A percentile compares a stretch with the other conserved stretches of the same genome.
Conservation (phyloP, 2,329 filamentous ascomycete species). For the Fusarium haematococcum region DNA sequence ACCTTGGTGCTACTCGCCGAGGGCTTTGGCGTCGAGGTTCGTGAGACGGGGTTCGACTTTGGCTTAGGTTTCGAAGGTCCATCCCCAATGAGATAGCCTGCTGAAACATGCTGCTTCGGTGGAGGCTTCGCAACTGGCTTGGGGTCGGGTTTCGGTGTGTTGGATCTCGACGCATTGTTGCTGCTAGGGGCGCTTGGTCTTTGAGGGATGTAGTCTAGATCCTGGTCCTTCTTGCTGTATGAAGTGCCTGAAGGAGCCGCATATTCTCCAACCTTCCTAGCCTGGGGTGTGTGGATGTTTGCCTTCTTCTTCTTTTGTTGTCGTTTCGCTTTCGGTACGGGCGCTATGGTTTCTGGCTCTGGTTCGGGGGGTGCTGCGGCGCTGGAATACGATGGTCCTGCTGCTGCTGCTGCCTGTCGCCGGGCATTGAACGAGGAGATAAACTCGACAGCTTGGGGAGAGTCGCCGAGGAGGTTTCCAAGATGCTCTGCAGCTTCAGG, state of each 20-base stretch:
- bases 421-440: constrained; percentile 84
- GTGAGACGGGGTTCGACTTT: constrained; percentile 63
- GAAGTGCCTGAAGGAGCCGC: constrained; percentile 74
- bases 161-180: constrained; percentile 51
- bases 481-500: constrained; percentile 85
- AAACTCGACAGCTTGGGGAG: constrained; percentile 80
- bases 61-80: constrained; percentile 67
- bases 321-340: constrained; percentile 62
- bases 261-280: constrained; percentile 70
- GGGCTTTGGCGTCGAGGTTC: constrained; percentile 67
- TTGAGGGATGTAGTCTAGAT: constrained; percentile 78
- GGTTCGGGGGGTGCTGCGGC: constrained; percentile 33
- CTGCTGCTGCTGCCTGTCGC: constrained; percentile 55
- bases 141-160: constrained; percentile 49
- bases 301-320: constrained; percentile 69
- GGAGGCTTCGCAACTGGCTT: constrained; percentile 55
- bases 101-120: constrained; percentile 68
- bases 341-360: constrained; percentile 48
- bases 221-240: constrained; percentile 79
- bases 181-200: constrained; percentile 55
- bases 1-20: constrained; percentile 71
- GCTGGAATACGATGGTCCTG: constrained; percentile 36
- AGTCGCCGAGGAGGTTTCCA: constrained; percentile 88
- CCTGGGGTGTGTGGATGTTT: constrained; percentile 71
- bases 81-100: constrained; percentile 87